A percentile compares a stretch with the other conserved stretches of the same genome.
Conservation (phyloP, 805 yeast genomes). For the Starmerella geochares region DNA sequence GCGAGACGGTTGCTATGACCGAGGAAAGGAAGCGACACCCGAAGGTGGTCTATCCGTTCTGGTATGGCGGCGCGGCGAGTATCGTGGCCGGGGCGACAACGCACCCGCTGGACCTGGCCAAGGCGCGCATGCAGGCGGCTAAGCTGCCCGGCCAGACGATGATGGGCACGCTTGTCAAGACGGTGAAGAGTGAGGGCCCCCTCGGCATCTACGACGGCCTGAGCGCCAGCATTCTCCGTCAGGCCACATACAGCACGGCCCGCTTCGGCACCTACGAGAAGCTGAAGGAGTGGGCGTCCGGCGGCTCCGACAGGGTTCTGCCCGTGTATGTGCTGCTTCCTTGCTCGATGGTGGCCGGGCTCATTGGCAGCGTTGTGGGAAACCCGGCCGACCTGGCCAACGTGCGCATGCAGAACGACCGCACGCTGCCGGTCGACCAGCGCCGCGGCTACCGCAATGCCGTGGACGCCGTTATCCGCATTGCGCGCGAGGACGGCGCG, state of each 20-base stretch:
- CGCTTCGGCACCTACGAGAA: constrained; percentile 79
- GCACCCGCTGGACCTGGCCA: constrained; percentile 80
- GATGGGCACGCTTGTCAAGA: constrained; percentile 49
- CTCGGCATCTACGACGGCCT: constrained; percentile 69
- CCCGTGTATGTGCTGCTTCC: constrained; percentile 55
- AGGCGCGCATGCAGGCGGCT: constrained; percentile 78
- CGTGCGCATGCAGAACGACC: constrained; percentile 85
- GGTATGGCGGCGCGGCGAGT: constrained; percentile 39
- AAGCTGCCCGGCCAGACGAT: constrained; percentile 53
- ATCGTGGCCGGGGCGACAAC: constrained; percentile 36
- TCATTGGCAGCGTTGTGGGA: constrained; percentile 74
- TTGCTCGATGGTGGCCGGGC: constrained; percentile 77
- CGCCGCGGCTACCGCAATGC: constrained; percentile 71
- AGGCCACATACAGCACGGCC: constrained; percentile 78
- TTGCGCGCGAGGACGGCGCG: constrained; percentile 51
- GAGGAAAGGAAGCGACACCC: constrained; percentile 1
- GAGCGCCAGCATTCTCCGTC: constrained; percentile 71
- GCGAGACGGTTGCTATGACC: neutral
- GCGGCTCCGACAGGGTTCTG: constrained; percentile 34
- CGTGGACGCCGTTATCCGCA: constrained; percentile 58
- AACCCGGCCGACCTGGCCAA: constrained; percentile 83
- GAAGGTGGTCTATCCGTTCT: constrained; percentile 26
- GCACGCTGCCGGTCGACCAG: constrained; percentile 50
- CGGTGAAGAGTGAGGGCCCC: constrained; percentile 50
- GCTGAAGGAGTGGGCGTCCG: constrained; percentile 42